Evolutionary conservation across 441 rosid species (phyloP), one percentile per base, ranked within the genome.

Genomic region (Eutrema salsugineum): DNA sequence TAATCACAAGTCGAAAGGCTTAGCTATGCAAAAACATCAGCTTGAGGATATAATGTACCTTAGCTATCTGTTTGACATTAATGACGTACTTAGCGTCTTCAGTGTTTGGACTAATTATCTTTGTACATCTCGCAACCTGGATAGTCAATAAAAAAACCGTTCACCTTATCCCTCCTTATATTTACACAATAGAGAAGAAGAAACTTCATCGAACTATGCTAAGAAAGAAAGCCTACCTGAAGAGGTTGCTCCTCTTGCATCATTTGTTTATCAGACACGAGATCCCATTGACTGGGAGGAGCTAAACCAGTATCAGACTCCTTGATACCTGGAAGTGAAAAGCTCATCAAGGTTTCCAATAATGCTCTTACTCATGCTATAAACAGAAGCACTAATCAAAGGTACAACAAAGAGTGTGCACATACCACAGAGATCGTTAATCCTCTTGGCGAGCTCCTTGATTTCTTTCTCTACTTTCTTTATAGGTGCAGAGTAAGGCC

Each of bases 241-340:
- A 94, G 95, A 5, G 97, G 98, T 62, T 94, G 97, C 82, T 91
- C 98, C 77, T 94, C 97, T 72, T 94, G 97, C 97, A 94, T 94
- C 97, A 94, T 94, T 70, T 91, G 96, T 68, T 94, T 94, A 76
- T 94, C 97, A 1, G 96, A 28, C 6, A 28, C 32, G 6, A 28
- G 32, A 28, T 28, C 32, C 32, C 32, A 28, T 28, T 28, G 32
- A 5, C 32, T 28, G 6, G 32, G 32, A 4, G 32, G 6, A 28
- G 32, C 32, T 28, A 28, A 28, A 1, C 32, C 32, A 28, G 32
- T 28, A 5, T 28, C 32, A 28, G 32, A 28, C 32, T 28, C 32
- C 32, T 28, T 28, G 32, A 28, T 28, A 28, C 32, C 32, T 28
- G 24, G 24, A 63, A 71, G 16, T 33, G 20, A 67, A 14, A 70